Evolutionary conservation across 1,139 yeast species (phyloP), one percentile per base, ranked within the genome.

Genomic region (Candida sp.): DNA sequence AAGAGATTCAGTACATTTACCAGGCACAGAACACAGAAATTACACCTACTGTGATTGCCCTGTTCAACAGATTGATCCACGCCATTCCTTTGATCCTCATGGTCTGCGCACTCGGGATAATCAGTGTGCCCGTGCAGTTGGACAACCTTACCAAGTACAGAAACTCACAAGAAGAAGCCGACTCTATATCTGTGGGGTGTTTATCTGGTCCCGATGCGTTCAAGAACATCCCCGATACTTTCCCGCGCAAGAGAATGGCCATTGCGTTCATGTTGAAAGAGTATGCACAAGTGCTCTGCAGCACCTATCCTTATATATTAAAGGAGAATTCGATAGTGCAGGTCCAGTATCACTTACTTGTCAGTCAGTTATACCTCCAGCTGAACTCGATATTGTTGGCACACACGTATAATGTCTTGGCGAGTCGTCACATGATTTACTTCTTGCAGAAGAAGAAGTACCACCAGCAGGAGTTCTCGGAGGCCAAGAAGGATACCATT

Each of bases 301-400:
- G 57, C n/a, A 51, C 63, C 23, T 72, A 63, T 47, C 76, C 77
- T 3, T 53, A 48, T 22, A 49, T 66, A 3, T 54, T 61, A 30
- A 55, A 52, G 23, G 60, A 59, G 33, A 63, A 62, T 48, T 59
- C 73, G 2, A 51, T 65, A 8, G 53, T 57, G 8, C 57, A 66
- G 3, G 69, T 71, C 2, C 69, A 70, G 47, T 73, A 58, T 49
- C 58, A 68, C 43, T 49, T 76, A n/a, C 58, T 78, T 27, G 54
- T 65, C 35, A 70, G 72, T 43, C 78, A 72, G 52, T 78, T 66
- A 57, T 59, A 72, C 54, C 62, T 76, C 57, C 70, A 69, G 51
- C 62, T 68, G 42, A 57, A 76, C 63, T 69, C 70, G 28, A 81
- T 82, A 4, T 50, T 73, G 25, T 59, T 63, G 43, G 78, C 81